A percentile compares a stretch with the other conserved stretches of the same genome.
Evolutionary conservation across 306 rosid genomes (phyloP).

Genomic region (Arachis hypogaea): DNA sequence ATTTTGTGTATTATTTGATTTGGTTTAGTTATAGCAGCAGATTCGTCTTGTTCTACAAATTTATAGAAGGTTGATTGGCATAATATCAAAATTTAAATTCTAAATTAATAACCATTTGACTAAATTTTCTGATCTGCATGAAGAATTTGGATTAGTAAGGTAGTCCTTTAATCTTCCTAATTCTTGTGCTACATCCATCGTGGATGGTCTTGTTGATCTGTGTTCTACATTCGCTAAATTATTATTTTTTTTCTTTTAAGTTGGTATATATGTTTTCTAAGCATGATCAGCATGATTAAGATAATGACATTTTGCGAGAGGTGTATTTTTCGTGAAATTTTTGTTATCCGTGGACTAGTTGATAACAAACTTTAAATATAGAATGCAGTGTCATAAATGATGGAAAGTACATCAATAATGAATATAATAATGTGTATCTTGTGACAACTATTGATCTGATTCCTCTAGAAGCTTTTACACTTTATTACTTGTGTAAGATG

Average conservation of each 20-base stretch:
- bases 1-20: no score
- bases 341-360: conserved; percentile 35
- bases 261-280: neutral
- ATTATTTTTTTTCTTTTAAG: neutral
- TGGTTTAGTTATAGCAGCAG: no score
- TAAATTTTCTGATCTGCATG: conserved; percentile 7
- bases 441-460: conserved; percentile 86
- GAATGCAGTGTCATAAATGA: conserved; percentile 74
- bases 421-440: conserved; percentile 82
- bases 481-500: conserved; percentile 4
- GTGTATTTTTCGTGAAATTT: no score
- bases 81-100: conserved; percentile 24
- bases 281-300: neutral
- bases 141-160: conserved; percentile 49
- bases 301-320: neutral
- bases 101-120: neutral
- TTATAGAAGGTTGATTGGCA: neutral
- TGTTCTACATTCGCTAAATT: neutral
- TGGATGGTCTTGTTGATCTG: conserved; percentile 68
- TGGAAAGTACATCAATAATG: conserved; percentile 81
- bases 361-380: conserved; percentile 39
- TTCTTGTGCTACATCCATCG: conserved; percentile 79
- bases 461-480: conserved; percentile 87
- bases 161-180: conserved; percentile 73
- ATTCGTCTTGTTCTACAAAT: no score